Percentiles rank a stretch among this genome's conserved stretches.
Conservation (phyloP, 768 basidiomycete species). For the Boletus barrowsii region DNA sequence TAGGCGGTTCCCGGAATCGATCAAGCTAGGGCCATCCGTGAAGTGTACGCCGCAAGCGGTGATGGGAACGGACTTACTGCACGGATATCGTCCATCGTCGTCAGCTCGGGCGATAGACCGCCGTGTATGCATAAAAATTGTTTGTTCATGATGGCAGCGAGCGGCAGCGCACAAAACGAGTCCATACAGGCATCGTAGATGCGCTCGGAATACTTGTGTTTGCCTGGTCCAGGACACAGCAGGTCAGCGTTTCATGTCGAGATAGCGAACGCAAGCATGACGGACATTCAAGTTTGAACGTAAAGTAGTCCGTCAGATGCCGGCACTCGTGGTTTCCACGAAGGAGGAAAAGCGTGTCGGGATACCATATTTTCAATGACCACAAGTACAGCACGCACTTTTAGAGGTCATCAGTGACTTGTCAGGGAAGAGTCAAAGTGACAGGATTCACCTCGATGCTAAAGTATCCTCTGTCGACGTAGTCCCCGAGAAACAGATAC, state of each 20-base stretch:
- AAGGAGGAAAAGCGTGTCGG: slow-evolving; percentile 91
- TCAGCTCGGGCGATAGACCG: slow-evolving; percentile 91
- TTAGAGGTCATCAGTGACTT: not conserved
- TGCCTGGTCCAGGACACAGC: slow-evolving; percentile 51
- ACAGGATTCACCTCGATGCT: slow-evolving; percentile 70
- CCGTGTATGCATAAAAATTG: slow-evolving; percentile 99
- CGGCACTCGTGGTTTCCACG: slow-evolving; percentile 99
- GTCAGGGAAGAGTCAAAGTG: not conserved
- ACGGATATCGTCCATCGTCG: slow-evolving; percentile 93
- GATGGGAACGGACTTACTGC: slow-evolving; percentile 46
- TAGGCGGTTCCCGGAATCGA: slow-evolving; percentile 97
- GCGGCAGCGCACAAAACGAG: slow-evolving; percentile 90
- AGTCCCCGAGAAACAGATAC: slow-evolving; percentile 91
- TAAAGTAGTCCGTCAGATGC: slow-evolving; percentile 98
- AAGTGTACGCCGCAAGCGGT: not conserved
- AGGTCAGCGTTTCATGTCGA: slow-evolving; percentile 3
- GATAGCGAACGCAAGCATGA: slow-evolving; percentile 8
- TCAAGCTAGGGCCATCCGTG: slow-evolving; percentile 61
- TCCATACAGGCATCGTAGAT: slow-evolving; percentile 99
- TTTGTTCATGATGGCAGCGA: slow-evolving; percentile 99
- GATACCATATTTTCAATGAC: slow-evolving; percentile 99
- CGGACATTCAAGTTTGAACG: slow-evolving; percentile 97
- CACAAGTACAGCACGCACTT: slow-evolving; percentile 98
- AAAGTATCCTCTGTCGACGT: slow-evolving; percentile 92
- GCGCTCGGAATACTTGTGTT: slow-evolving; percentile 97